Evolutionary conservation across 352 stramenopile species (phyloP).

Genomic region (Aphanomyces euteiches): DNA sequence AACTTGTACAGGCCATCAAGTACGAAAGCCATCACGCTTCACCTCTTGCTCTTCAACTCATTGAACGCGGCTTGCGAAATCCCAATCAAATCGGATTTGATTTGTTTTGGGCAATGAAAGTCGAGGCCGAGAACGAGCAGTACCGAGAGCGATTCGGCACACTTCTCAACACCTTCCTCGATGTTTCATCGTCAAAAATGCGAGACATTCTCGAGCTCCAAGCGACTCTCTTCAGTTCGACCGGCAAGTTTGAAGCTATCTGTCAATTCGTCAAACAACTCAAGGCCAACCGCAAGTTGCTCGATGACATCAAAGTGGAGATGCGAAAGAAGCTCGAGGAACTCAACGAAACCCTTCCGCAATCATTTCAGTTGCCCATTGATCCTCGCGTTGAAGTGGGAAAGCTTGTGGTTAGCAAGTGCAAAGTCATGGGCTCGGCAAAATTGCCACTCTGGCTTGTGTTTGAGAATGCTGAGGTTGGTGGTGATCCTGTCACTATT

Average conservation of each 20-base stretch:
- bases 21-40: conserved; percentile 84
- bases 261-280: conserved; percentile 58
- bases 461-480: conserved; percentile 30
- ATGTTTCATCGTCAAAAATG: conserved; percentile 88
- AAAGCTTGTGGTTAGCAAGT: conserved; percentile 43
- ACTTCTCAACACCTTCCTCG: conserved; percentile 78
- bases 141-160: conserved; percentile 68
- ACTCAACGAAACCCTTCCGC: conserved; percentile 17
- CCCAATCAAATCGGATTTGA: conserved; percentile 75
- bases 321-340: conserved; percentile 16
- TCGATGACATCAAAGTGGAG: conserved; percentile 24
- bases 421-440: conserved; percentile 55
- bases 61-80: conserved; percentile 71
- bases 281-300: conserved; percentile 7
- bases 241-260: conserved; percentile 79
- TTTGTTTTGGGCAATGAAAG: conserved; percentile 78
- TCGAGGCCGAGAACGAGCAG: conserved; percentile 60
- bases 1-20: conserved; percentile 82
- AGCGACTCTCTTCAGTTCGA: conserved; percentile 72
- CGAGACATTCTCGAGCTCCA: conserved; percentile 88
- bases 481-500: conserved; percentile 74
- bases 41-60: conserved; percentile 65
- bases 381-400: conserved; percentile 38
- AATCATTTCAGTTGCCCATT: conserved; percentile 48
- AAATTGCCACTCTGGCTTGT: conserved; percentile 44